A percentile compares a stretch with the other conserved stretches of the same genome.
These are phyloP conservation scores for Scytalidium sp. DNA, from an alignment of 2,329 filamentous ascomycete species.

Conservation along the genomic window DNA sequence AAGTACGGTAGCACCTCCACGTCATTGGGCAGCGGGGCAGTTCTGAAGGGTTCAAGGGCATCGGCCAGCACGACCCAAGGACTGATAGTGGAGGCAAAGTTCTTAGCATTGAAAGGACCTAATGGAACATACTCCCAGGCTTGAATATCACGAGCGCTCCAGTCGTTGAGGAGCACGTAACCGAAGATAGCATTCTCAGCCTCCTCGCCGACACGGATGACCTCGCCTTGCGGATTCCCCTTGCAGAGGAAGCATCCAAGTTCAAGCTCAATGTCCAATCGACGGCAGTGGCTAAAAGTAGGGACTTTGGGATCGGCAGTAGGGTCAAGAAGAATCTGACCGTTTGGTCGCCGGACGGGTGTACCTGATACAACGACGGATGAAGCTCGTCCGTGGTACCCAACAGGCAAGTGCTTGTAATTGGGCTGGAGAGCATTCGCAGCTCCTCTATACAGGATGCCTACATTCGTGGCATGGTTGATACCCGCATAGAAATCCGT, in stretches of 20 bases:
- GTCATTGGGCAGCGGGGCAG: constrained; percentile 51
- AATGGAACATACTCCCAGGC: constrained; percentile 81
- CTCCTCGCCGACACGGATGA: constrained; percentile 54
- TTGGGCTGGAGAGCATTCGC: constrained; percentile 75
- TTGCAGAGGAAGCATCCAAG: constrained; percentile 71
- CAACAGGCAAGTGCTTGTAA: constrained; percentile 78
- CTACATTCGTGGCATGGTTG: constrained; percentile 68
- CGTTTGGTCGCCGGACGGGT: constrained; percentile 67
- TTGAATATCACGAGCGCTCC: constrained; percentile 81
- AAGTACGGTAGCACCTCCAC: constrained; percentile 59
- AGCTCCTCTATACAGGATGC: constrained; percentile 66
- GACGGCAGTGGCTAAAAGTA: constrained; percentile 59
- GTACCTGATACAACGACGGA: constrained; percentile 74
- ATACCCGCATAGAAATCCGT: constrained; percentile 82
- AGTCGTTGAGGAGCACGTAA: constrained; percentile 81
- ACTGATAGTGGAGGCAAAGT: constrained; percentile 75
- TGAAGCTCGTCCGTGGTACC: constrained; percentile 76
- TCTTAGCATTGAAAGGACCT: constrained; percentile 81
- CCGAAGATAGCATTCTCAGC: constrained; percentile 75
- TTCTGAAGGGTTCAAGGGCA: constrained; percentile 67
- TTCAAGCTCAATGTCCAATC: constrained; percentile 78
- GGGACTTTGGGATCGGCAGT: constrained; percentile 59
- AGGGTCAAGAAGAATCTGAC: constrained; percentile 69
- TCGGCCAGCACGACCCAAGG: constrained; percentile 78
- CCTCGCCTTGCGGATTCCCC: constrained; percentile 61